Percentiles rank a stretch among this genome's conserved stretches.
Conservation (phyloP, 1,139 yeast species). For the Casaregolazyma lundiana region DNA sequence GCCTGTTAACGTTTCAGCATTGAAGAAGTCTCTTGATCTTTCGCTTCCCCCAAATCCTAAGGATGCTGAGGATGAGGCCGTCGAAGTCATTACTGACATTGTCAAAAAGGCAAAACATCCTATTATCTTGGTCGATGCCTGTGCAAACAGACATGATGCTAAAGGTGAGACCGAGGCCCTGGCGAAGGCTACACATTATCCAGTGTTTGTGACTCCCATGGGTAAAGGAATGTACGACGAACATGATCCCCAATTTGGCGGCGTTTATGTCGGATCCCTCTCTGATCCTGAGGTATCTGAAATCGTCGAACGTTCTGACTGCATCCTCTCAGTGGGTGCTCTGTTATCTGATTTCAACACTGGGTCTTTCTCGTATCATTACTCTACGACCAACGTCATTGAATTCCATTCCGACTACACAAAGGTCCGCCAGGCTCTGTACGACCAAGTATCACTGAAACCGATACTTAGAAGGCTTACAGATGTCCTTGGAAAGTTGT, state of each 20-base stretch:
- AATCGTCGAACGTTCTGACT: constrained; percentile 72
- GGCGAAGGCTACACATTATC: constrained; percentile 70
- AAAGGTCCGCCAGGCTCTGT: constrained; percentile 69
- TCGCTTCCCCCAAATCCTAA: constrained; percentile 57
- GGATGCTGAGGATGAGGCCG: constrained; percentile 69
- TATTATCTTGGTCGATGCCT: constrained; percentile 76
- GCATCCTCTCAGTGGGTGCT: constrained; percentile 75
- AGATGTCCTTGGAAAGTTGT: constrained; percentile 8
- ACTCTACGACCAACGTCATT: constrained; percentile 71
- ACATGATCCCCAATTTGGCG: constrained; percentile 70
- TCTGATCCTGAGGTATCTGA: constrained; percentile 71
- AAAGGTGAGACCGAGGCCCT: constrained; percentile 56
- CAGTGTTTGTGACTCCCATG: constrained; percentile 86
- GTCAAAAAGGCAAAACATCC: constrained; percentile 61
- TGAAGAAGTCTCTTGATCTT: constrained; percentile 63
- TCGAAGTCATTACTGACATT: constrained; percentile 51
- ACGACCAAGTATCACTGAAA: constrained; percentile 77
- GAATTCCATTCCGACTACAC: constrained; percentile 90
- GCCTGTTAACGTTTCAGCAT: constrained; percentile 50
- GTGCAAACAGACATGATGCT: constrained; percentile 75
- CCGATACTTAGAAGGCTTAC: constrained; percentile 51
- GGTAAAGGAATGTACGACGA: constrained; percentile 82
- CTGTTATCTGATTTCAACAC: constrained; percentile 84
- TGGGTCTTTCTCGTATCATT: constrained; percentile 80
- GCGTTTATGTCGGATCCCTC: constrained; percentile 79